A percentile compares a stretch with the other conserved stretches of the same genome.
Conservation (phyloP, 768 basidiomycete genomes). For the Tephrocybe rancida region DNA sequence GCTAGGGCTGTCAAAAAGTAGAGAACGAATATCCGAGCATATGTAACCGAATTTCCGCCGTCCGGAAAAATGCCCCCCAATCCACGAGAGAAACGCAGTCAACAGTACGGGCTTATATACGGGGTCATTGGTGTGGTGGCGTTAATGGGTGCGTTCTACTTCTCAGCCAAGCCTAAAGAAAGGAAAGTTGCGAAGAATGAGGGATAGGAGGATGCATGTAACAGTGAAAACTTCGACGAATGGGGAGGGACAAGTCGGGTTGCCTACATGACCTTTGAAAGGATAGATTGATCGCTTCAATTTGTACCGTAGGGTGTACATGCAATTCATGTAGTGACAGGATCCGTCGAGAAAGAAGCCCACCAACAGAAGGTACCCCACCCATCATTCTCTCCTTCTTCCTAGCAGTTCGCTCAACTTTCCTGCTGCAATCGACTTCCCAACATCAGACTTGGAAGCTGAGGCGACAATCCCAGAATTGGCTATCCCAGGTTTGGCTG, state of each 20-base stretch:
- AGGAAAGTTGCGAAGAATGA: background rate
- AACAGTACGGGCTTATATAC: slow-evolving; percentile 1
- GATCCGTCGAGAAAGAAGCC: background rate
- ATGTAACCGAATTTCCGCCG: background rate
- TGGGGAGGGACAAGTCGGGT: too few species aligned
- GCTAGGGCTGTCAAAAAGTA: too few species aligned
- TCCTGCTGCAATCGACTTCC: slow-evolving; percentile 52
- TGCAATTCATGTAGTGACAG: too few species aligned
- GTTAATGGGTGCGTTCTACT: background rate
- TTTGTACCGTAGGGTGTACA: too few species aligned
- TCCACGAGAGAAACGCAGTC: background rate
- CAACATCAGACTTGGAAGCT: slow-evolving; percentile 26
- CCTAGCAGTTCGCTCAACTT: slow-evolving; percentile 58
- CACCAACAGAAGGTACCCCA: too few species aligned
- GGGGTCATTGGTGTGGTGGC: background rate
- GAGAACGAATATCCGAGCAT: too few species aligned
- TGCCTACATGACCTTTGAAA: too few species aligned
- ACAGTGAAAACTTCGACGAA: too few species aligned
- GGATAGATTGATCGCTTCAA: too few species aligned
- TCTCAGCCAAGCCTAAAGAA: slow-evolving; percentile 2
- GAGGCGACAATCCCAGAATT: slow-evolving; percentile 11
- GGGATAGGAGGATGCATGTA: background rate
- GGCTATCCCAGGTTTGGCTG: slow-evolving; percentile 29
- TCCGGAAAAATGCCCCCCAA: slow-evolving; percentile 5
- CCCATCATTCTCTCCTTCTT: slow-evolving; percentile 20